A percentile compares a stretch with the other conserved stretches of the same genome.
These are phyloP conservation scores for Diutina ranongensis DNA, from an alignment of 1,139 yeast species.

Conservation along the genomic window DNA sequence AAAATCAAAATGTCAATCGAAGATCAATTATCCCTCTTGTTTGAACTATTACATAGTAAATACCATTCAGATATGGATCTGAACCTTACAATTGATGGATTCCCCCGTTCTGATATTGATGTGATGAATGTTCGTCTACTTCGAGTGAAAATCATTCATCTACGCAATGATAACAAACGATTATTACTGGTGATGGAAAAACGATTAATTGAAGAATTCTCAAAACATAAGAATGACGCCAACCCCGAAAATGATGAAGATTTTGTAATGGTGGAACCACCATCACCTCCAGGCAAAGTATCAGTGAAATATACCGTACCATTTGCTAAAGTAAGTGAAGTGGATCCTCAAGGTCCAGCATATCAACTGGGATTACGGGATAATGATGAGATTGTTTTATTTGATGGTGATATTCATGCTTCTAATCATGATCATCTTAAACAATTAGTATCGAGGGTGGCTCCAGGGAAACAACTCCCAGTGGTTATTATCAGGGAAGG, in stretches of 20 bases:
- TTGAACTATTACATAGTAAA: neutral
- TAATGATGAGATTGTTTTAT: constrained; percentile 40
- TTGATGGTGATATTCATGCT: constrained; percentile 41
- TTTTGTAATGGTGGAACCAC: neutral
- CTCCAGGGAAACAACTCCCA: constrained; percentile 21
- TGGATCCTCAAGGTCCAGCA: constrained; percentile 40
- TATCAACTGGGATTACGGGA: constrained; percentile 24
- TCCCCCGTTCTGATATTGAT: constrained; percentile 77
- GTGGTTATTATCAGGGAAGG: constrained; percentile 26
- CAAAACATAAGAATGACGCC: constrained; percentile 4
- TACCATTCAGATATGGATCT: constrained; percentile 1
- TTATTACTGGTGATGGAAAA: constrained; percentile 38
- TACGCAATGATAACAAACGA: constrained; percentile 54
- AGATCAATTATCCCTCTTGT: neutral
- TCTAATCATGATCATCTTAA: constrained; percentile 32
- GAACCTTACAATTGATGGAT: constrained; percentile 44
- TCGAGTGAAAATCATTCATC: constrained; percentile 52
- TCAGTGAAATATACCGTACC: constrained; percentile 19
- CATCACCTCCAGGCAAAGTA: neutral
- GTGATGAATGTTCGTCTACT: constrained; percentile 55
- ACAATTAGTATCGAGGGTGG: constrained; percentile 21
- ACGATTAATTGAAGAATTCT: constrained; percentile 34
- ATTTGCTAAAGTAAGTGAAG: constrained; percentile 45
- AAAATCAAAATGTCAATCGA: neutral
- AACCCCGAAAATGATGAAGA: neutral